Evolutionary conservation across 371 early-diverging fungal genomes (phyloP), one percentile per base, ranked within the genome.

Genomic region (Haplosporangium sp.): DNA sequence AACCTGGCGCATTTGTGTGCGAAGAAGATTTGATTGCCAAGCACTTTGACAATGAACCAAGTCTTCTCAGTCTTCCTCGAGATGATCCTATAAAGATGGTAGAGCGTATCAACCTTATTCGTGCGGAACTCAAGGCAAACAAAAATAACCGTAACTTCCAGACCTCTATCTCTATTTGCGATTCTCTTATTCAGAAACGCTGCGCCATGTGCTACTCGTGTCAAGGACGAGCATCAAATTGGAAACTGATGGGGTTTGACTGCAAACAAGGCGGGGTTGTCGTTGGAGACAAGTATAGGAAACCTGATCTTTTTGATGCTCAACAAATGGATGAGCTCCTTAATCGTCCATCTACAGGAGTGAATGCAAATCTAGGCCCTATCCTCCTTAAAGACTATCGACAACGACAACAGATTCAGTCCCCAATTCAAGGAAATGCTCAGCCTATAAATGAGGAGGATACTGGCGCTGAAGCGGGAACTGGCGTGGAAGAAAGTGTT

Each of bases 21-120:
- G 90, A 90, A 34, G 87, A 90, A 39, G 88, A 88, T 40, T 82
- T 90, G 86, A 87, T 90, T 77, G 90, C 87, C 20, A 90, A 90
- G 39, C 89, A 88, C 52, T 90, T 90, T 77, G 90, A 88, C 59
- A 87, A 87, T 53, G 88, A 88, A 27, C 69, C 69, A 3, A 81
- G 76, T 55, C 59, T 81, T 5, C 0, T 9, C 34, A 8, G 20
- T 6, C 63, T 63, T 4, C 76, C 82, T 11, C 82, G 72, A 19
- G 82, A 81, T 10, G 69, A 74, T 39, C 82, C 82, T 63, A 74
- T 83, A 19, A 87, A 86, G 58, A 88, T 90, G 84, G 86, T 88
- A 15, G 88, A 87, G 15, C 84, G 88, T 4, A 90, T 90, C 85
- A 84, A 88, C 56, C 84, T 85, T 63, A 90, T 90, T 84, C 63